phyloP scores from a whole-genome alignment of 805 yeast species.

The Priceomyces melissophilus region DNA sequence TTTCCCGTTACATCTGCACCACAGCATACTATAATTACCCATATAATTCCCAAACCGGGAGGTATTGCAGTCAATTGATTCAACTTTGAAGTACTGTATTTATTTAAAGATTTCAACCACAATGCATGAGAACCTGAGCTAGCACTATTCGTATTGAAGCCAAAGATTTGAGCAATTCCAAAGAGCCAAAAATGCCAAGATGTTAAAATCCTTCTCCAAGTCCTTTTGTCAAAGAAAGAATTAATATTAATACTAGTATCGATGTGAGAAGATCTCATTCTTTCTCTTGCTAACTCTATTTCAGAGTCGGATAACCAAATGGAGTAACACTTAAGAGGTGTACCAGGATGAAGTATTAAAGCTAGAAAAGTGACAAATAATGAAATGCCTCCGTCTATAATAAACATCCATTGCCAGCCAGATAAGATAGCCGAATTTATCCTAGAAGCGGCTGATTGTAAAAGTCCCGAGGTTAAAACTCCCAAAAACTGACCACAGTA shows the following conservation, averaged over 20 bases:
- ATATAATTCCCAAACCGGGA: slow-evolving; percentile 49
- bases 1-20: slow-evolving; percentile 48
- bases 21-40: slow-evolving; percentile 41
- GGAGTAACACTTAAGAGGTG: slow-evolving; percentile 47
- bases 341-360: slow-evolving; percentile 58
- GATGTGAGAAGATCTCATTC: slow-evolving; percentile 20
- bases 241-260: slow-evolving; percentile 17
- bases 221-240: slow-evolving; percentile 19
- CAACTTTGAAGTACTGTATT: slow-evolving; percentile 24
- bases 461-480: slow-evolving; percentile 56
- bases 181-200: slow-evolving; percentile 33
- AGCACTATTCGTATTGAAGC: slow-evolving; percentile 29
- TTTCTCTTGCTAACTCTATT: slow-evolving; percentile 28
- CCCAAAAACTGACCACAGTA: slow-evolving; percentile 65
- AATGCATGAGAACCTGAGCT: slow-evolving; percentile 37
- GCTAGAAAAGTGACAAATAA: slow-evolving; percentile 57
- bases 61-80: slow-evolving; percentile 45
- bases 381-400: slow-evolving; percentile 61
- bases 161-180: slow-evolving; percentile 20
- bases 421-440: slow-evolving; percentile 46
- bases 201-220: slow-evolving; percentile 24
- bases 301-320: slow-evolving; percentile 33
- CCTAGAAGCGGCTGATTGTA: slow-evolving; percentile 49
- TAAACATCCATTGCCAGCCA: slow-evolving; percentile 75
- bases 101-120: slow-evolving; percentile 47